Percentiles rank a stretch among this genome's conserved stretches.
Conservation (phyloP, 257 asterid species). For the Ajuga chamaepitys region DNA sequence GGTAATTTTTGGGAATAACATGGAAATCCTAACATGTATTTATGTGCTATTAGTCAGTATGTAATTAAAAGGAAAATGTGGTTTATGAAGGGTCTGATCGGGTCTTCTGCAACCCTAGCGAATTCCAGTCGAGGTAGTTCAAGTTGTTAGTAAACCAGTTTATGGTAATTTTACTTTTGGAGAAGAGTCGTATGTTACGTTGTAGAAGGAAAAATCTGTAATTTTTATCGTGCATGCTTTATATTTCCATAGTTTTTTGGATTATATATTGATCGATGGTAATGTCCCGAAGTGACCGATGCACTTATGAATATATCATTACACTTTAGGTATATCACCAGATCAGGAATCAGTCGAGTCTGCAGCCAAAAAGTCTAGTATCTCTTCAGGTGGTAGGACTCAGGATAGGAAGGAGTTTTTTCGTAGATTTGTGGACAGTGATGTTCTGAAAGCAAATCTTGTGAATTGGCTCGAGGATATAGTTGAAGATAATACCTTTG, state of each 20-base stretch:
- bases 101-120: not conserved
- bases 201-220: conserved; percentile 3
- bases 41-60: not conserved
- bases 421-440: conserved; percentile 70
- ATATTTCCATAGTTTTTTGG: not conserved
- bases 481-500: conserved; percentile 37
- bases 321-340: conserved; percentile 58
- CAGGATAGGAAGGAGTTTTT: conserved; percentile 78
- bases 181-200: not conserved
- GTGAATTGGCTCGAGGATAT: conserved; percentile 53
- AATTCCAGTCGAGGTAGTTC: not conserved
- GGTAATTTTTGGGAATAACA: too few relatives aligned
- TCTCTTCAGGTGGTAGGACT: conserved; percentile 59
- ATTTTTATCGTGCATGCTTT: not conserved
- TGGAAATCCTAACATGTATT: not conserved
- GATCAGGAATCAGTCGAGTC: conserved; percentile 70
- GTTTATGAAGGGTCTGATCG: not conserved
- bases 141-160: not conserved
- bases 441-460: conserved; percentile 42
- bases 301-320: not conserved
- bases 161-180: not conserved
- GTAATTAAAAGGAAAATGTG: not conserved
- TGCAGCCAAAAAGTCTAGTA: conserved; percentile 64
- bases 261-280: not conserved
- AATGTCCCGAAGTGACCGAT: conserved; percentile 2